These are phyloP conservation scores for Suhomyces taliae DNA, from an alignment of 1,139 yeast genomes.

Conservation along the genomic window DNA sequence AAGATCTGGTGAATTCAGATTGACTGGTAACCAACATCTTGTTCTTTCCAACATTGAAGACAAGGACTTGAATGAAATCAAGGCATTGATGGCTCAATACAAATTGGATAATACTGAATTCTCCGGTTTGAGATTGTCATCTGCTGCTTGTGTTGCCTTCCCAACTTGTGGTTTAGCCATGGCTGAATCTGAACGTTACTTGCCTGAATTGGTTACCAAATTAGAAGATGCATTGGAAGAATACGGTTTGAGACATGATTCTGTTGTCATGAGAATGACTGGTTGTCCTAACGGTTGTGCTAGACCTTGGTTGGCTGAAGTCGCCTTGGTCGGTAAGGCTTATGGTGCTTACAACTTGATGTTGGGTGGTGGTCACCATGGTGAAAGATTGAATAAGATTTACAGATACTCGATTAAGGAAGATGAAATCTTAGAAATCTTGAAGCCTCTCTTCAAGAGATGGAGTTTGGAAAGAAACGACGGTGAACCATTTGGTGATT, in stretches of 20 bases:
- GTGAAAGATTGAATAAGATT: conserved; percentile 88
- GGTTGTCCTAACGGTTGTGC: conserved; percentile 99
- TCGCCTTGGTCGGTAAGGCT: conserved; percentile 95
- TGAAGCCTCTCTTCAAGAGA: conserved; percentile 85
- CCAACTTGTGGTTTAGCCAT: conserved; percentile 99
- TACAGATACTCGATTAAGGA: conserved; percentile 88
- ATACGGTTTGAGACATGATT: conserved; percentile 90
- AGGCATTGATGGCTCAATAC: conserved; percentile 64
- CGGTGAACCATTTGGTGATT: conserved; percentile 95
- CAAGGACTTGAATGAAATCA: conserved; percentile 61
- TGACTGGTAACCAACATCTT: conserved; percentile 95
- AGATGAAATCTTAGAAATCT: conserved; percentile 74
- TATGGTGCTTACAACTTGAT: conserved; percentile 88
- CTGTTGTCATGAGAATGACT: conserved; percentile 96
- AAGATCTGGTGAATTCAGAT: conserved; percentile 79
- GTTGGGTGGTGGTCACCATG: conserved; percentile 97
- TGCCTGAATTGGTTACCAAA: conserved; percentile 79
- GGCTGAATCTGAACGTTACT: conserved; percentile 97
- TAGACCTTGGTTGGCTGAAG: conserved; percentile 96
- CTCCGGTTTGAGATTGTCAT: conserved; percentile 82
- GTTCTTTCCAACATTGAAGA: conserved; percentile 73
- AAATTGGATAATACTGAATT: conserved; percentile 83
- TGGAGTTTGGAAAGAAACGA: conserved; percentile 92
- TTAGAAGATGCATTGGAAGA: conserved; percentile 85
- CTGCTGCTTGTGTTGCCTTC: conserved; percentile 97